Evolutionary conservation across 345 rosid genomes (phyloP).

Genomic region (sweet orange (Citrus sinensis)): DVS_A1.0 CM039163.1:2279501-2280000

Average conservation of each 20-base stretch:
- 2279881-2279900: constrained; percentile 36
- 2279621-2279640: not conserved
- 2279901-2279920: constrained; percentile 37
- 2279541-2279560: not conserved
- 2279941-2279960: constrained; percentile 29
- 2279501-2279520: not conserved
- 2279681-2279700: not conserved
- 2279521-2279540: not conserved
- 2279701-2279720: constrained; percentile 48
- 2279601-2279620: not conserved
- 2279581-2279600: not conserved
- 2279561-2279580: not conserved
- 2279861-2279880: constrained; percentile 44
- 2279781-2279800: not conserved
- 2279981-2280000: constrained; percentile 34
- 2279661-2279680: not conserved
- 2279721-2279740: constrained; percentile 41
- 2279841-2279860: constrained; percentile 3
- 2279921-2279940: not conserved
- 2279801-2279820: no score
- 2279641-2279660: not conserved
- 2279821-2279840: no score
- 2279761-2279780: constrained; percentile 26
- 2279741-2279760: constrained; percentile 40
- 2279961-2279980: constrained; percentile 37